Conservation (phyloP, 2,329 filamentous ascomycete species). For the Colletotrichum sp. region DNA sequence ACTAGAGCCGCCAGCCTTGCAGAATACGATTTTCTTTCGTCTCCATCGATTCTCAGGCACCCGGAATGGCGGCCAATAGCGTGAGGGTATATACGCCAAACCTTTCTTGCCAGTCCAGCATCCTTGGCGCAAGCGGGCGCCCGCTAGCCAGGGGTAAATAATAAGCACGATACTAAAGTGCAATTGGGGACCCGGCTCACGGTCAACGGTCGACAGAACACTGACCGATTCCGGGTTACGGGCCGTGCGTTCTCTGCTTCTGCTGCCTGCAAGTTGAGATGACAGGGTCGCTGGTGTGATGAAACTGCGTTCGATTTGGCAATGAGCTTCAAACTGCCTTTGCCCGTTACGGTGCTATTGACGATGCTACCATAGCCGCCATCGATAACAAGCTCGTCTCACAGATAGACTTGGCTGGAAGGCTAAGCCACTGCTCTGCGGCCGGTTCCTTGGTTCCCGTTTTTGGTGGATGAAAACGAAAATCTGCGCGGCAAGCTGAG, state of each 20-base stretch:
- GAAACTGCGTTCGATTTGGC: background rate
- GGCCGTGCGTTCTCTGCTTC: background rate
- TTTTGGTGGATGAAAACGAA: background rate
- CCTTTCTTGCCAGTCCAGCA: background rate
- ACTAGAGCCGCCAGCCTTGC: background rate
- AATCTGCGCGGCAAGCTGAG: background rate
- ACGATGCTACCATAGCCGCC: background rate
- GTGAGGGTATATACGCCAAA: background rate
- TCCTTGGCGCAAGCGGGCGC: background rate
- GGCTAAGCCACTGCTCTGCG: background rate
- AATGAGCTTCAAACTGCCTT: background rate
- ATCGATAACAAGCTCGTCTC: background rate
- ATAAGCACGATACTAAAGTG: background rate
- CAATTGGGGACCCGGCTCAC: background rate
- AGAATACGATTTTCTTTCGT: background rate
- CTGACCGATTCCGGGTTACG: background rate
- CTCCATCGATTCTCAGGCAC: background rate
- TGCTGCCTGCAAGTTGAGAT: background rate
- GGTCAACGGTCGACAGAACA: background rate
- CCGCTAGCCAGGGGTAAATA: background rate
- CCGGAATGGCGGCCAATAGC: background rate
- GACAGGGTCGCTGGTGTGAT: background rate
- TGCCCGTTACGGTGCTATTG: background rate
- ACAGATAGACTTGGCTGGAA: background rate
- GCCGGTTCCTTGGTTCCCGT: background rate